These are phyloP conservation scores for Chytriomyces confervae DNA, from an alignment of 192 early-diverging fungal genomes.

Conservation along the genomic window DNA sequence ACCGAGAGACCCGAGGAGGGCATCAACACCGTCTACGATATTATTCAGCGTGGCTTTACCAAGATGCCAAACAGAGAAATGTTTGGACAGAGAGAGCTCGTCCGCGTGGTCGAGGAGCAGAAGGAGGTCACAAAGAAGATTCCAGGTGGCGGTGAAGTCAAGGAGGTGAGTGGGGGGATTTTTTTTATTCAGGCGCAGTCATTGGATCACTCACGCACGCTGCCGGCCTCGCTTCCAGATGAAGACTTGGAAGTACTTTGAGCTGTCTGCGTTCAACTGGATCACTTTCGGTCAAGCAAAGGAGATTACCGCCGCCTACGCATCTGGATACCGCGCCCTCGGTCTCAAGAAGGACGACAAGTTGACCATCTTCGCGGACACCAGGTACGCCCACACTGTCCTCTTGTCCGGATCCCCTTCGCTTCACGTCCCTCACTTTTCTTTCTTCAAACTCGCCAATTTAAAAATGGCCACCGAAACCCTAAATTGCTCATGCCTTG, in stretches of 20 bases:
- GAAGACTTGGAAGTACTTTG: constrained; percentile 86
- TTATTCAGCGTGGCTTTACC: constrained; percentile 15
- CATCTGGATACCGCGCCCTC: constrained; percentile 72
- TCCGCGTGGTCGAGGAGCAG: constrained; percentile 72
- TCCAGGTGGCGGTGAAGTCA: constrained; percentile 58
- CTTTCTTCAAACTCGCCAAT: neutral
- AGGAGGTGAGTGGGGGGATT: neutral
- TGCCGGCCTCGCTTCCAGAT: constrained; percentile 40
- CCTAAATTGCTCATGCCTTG: constrained; percentile 22
- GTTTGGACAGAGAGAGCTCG: constrained; percentile 74
- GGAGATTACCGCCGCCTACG: constrained; percentile 63
- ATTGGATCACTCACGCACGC: neutral
- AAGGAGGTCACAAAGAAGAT: constrained; percentile 70
- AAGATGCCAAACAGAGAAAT: constrained; percentile 8
- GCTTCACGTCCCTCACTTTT: neutral
- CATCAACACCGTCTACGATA: constrained; percentile 33
- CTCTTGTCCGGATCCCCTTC: neutral
- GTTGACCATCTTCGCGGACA: constrained; percentile 54
- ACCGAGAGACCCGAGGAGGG: neutral
- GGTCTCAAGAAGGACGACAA: constrained; percentile 56
- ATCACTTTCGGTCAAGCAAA: constrained; percentile 74
- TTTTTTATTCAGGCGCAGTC: neutral
- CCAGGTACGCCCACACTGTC: constrained; percentile 26
- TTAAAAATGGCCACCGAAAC: neutral
- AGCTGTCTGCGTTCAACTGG: constrained; percentile 81